Evolutionary conservation across 148 eudicot species (phyloP).

Genomic region (Cornus controversa): DNA sequence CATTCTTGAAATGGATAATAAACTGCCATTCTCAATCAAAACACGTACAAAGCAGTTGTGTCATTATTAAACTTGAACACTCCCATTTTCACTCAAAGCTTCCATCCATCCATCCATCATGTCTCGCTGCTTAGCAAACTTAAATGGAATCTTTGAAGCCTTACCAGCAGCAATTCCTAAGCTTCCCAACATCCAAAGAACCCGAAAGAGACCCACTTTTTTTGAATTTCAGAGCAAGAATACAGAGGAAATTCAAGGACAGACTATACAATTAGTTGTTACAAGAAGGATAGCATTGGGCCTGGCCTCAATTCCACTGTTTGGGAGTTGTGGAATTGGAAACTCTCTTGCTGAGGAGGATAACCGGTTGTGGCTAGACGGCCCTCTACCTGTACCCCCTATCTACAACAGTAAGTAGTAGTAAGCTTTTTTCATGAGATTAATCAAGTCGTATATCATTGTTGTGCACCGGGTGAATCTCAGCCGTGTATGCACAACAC

Average conservation of each 20-base stretch:
- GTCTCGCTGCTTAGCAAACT: conserved; percentile 49
- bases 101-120: conserved; percentile 15
- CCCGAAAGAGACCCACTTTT: conserved; percentile 22
- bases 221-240: conserved; percentile 28
- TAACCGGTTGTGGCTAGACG: conserved; percentile 40
- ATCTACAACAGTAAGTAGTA: conserved; percentile 54
- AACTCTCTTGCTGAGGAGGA: conserved; percentile 55
- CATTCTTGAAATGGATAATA: conserved; percentile 20
- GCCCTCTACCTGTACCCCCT: conserved; percentile 57
- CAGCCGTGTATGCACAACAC: background rate
- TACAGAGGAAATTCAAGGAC: conserved; percentile 15
- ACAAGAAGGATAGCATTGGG: conserved; percentile 67
- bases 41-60: too few species aligned
- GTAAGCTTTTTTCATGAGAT: too few species aligned
- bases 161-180: conserved; percentile 40
- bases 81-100: conserved; percentile 8
- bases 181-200: conserved; percentile 20
- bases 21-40: background rate
- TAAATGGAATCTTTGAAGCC: conserved; percentile 49
- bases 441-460: too few species aligned
- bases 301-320: conserved; percentile 50
- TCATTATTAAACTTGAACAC: background rate
- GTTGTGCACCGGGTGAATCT: background rate
- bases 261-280: conserved; percentile 16
- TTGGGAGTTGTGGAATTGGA: conserved; percentile 31